phyloP scores from a whole-genome alignment of 805 yeast genomes.

The Isabelozyma rhagii region DNA sequence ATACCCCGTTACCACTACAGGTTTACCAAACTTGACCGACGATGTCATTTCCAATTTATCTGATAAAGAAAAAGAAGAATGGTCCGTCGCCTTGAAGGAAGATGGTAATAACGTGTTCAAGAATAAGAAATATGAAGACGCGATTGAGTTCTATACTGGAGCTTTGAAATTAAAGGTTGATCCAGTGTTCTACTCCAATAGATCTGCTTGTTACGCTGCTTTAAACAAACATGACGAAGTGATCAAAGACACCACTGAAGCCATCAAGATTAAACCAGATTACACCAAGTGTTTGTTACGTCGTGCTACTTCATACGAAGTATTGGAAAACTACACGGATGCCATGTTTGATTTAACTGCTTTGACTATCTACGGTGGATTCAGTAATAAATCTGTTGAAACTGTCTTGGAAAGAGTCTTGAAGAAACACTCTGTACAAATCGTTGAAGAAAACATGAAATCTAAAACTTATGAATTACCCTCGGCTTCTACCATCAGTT shows the following conservation, averaged over 20 bases:
- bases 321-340: constrained; percentile 70
- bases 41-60: constrained; percentile 45
- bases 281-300: constrained; percentile 89
- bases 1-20: constrained; percentile 54
- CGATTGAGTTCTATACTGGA: constrained; percentile 72
- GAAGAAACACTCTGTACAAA: constrained; percentile 71
- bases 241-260: constrained; percentile 81
- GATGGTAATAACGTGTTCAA: constrained; percentile 85
- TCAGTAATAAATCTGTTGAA: constrained; percentile 74
- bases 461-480: constrained; percentile 60
- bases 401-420: constrained; percentile 82
- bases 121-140: constrained; percentile 64
- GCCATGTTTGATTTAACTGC: constrained; percentile 92
- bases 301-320: constrained; percentile 90
- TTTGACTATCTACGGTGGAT: constrained; percentile 79
- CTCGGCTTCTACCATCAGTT: constrained; percentile 75
- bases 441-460: constrained; percentile 59
- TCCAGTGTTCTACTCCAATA: constrained; percentile 88
- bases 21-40: constrained; percentile 56
- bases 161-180: constrained; percentile 77
- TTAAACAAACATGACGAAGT: constrained; percentile 78
- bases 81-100: constrained; percentile 78
- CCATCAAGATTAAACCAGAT: constrained; percentile 82
- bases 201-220: constrained; percentile 94
- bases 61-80: constrained; percentile 51